Evolutionary conservation across 202 grass and related monocot genomes (phyloP).

Genomic region (Carex arenaria): DNA sequence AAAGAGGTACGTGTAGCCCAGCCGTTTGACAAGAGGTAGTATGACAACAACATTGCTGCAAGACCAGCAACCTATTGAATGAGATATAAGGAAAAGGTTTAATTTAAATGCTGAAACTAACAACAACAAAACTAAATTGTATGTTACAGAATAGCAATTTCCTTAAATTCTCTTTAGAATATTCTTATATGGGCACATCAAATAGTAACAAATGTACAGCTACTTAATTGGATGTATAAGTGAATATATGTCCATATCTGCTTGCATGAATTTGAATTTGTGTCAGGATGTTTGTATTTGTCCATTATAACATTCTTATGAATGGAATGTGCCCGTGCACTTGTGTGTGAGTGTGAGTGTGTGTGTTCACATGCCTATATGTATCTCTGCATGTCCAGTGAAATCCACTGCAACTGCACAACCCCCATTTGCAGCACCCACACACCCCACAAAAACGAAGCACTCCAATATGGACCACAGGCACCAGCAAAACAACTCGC

Average conservation of each 20-base stretch:
- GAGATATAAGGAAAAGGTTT: neutral
- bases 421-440: neutral
- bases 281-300: neutral
- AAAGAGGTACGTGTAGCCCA: conserved; percentile 87
- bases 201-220: neutral
- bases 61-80: conserved; percentile 78
- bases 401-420: neutral
- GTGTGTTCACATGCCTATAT: neutral
- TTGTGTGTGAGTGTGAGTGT: neutral
- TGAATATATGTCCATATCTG: neutral
- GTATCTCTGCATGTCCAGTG: neutral
- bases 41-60: conserved; percentile 78
- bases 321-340: neutral
- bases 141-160: neutral
- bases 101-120: conserved; percentile 11
- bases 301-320: neutral
- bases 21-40: conserved; percentile 87
- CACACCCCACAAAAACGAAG: neutral
- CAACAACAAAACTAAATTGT: neutral
- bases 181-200: neutral
- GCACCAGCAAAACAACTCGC: neutral
- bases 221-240: neutral
- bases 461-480: neutral
- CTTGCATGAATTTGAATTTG: neutral
- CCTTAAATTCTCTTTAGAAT: neutral